Base-by-base conservation (phyloP, 2,329 filamentous ascomycete species). In the Sclerotinia sclerotiorum region DNA sequence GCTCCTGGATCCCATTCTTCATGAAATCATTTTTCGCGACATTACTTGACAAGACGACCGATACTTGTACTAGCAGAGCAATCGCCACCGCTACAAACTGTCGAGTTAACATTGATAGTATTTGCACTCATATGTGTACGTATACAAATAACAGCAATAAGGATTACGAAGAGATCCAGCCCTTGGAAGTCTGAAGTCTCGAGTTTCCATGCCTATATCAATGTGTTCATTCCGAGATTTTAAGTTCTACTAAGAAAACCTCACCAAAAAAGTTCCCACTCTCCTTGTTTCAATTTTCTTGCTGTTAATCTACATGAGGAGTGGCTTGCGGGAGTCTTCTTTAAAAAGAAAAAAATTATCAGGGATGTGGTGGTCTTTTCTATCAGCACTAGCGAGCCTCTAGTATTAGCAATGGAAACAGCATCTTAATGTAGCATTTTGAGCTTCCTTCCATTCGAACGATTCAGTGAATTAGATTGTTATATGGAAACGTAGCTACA, bases 21-120 rank as follows among this genome's bases (percentile, higher is more conserved):
- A n/a, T n/a, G 17, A 35, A n/a, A 17, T n/a, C 19, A 49, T 49
- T 2, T 5, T 13, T 21, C 13, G 17, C 27, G 48, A 48, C 10
- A 61, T 60, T 19, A n/a, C 27, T 27, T 21, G 64, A 48, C 10
- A 51, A 13, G 15, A 39, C 64, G 17, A 39, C 7, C 55, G 42
- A 52, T 27, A 51, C n/a, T 27, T 35, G 58, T 54, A 57, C 56
- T 48, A 70, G 68, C 39, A 68, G 58, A 46, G 70, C 55, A 21
- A 54, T 55, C 24, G 66, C 66, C 58, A 65, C 42, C 46, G 68
- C 35, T 42, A 58, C 55, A 62, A 69, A 29, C 24, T n/a, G 32
- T 61, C 55, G 52, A 44, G n/a, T 46, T n/a, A 67, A 52, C 55
- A 67, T 67, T 61, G 52, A 17, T 42, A 11, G 32, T 61, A 29